Conservation (phyloP, 805 yeast genomes). For the Yarrowia hollandica region DNA sequence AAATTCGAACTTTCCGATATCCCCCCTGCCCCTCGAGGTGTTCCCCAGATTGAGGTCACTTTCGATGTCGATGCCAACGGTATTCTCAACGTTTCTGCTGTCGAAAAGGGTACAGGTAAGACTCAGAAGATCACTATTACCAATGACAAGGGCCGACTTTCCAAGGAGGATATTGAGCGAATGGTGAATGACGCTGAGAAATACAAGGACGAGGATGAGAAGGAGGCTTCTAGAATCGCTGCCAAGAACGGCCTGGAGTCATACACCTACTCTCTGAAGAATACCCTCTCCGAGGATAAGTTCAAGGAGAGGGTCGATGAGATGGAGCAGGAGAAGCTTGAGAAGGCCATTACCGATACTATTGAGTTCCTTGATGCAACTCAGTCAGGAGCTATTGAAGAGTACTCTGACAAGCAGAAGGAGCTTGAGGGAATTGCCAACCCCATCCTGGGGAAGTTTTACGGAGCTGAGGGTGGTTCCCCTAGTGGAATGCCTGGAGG, state of each 20-base stretch:
- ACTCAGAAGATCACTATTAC: conserved; percentile 77
- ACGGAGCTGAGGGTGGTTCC: conserved; percentile 47
- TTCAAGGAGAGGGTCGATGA: conserved; percentile 51
- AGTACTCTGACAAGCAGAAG: background rate
- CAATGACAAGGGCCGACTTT: conserved; percentile 6
- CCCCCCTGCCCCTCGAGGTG: conserved; percentile 99
- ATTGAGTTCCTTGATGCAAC: conserved; percentile 51
- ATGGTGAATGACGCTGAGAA: conserved; percentile 4
- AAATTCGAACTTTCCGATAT: conserved; percentile 95
- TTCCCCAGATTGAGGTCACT: conserved; percentile 65
- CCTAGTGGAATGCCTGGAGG: conserved; percentile 57
- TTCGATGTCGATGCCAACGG: conserved; percentile 70
- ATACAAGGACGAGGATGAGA: conserved; percentile 51
- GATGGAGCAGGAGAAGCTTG: conserved; percentile 64
- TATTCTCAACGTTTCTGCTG: conserved; percentile 92
- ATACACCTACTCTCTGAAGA: background rate
- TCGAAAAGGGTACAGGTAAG: conserved; percentile 98
- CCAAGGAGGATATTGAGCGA: conserved; percentile 2
- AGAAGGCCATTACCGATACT: conserved; percentile 80
- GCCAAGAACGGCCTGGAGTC: conserved; percentile 87
- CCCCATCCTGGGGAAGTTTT: conserved; percentile 4
- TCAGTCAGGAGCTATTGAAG: background rate
- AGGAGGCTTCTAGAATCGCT: conserved; percentile 87
- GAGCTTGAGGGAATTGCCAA: conserved; percentile 1
- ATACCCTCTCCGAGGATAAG: conserved; percentile 1